Base-by-base conservation (phyloP, 1,284 basidiomycete genomes). In the Melampsora larici-populina region DNA sequence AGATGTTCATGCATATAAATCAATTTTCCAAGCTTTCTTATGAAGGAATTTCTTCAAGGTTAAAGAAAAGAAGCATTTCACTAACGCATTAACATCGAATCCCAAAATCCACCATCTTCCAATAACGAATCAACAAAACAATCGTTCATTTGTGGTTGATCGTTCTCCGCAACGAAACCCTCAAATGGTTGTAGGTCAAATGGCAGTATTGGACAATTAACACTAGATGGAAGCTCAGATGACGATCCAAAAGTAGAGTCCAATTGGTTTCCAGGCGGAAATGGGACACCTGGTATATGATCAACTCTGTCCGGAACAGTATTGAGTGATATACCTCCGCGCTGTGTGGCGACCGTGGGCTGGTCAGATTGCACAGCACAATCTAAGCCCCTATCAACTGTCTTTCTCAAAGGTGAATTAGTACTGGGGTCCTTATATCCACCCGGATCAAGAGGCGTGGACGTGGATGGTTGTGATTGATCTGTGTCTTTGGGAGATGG, bases 81-180 rank as follows among this genome's bases (percentile, higher is more conserved):
- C 62, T 36, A 31, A 64, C 62, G 62, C 62, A 64, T 64, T 7
- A 64, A 29, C 62, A 64, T 64, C 33, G 62, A 64, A 13, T 64
- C 62, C 62, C 62, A 64, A 36, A 64, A 64, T 21, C 62, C 62
- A 21, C 62, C 62, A 21, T 64, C 62, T 29, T 64, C 29, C 33
- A 64, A 64, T 29, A 58, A 58, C 21, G 33, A 64, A 21, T 64
- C 62, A 29, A 36, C 62, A 64, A 64, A 64, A 64, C 33, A 64
- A 64, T 64, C 62, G 55, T 58, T 58, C 55, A 24, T 29, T n/a
- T 43, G 40, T 24, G 55, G 55, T 58, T 58, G 55, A 8, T 64
- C 26, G 21, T 64, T 36, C 18, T 29, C 26, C 26, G 55, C 1
- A 7, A 58, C 26, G 15, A 58, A 58, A 29, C 55, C 55, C 18